Conservation (phyloP, 805 yeast species). For the Citeromyces matritensis region DNA sequence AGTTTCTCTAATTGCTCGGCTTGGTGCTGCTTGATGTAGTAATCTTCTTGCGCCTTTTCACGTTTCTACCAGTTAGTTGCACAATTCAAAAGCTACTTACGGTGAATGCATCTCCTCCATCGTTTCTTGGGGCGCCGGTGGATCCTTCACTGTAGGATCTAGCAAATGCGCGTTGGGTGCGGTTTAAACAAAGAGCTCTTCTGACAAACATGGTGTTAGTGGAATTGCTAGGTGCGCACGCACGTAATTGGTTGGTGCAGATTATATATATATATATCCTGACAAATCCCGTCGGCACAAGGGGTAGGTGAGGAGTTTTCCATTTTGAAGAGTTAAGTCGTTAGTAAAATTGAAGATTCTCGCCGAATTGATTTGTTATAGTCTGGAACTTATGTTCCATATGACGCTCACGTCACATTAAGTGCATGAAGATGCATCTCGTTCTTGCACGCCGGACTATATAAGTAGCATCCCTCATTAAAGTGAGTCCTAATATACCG, state of each 20-base stretch:
- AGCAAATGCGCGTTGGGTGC: slow-evolving; percentile 11
- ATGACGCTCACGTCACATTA: too few relatives aligned
- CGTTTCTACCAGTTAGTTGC: slow-evolving; percentile 38
- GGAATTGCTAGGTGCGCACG: not conserved
- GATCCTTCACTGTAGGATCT: slow-evolving; percentile 37
- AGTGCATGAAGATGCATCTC: too few relatives aligned
- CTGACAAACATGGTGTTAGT: slow-evolving; percentile 16
- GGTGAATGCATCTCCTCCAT: slow-evolving; percentile 45
- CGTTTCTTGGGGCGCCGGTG: slow-evolving; percentile 43
- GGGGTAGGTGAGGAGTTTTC: not conserved
- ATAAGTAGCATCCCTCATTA: too few relatives aligned
- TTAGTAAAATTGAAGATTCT: too few relatives aligned
- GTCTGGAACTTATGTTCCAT: too few relatives aligned
- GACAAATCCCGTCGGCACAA: not conserved
- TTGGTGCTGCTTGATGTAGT: slow-evolving; percentile 78
- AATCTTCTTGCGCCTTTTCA: slow-evolving; percentile 86
- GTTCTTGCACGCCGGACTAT: too few relatives aligned
- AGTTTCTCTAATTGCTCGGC: slow-evolving; percentile 71
- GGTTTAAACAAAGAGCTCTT: slow-evolving; percentile 19
- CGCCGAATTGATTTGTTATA: too few relatives aligned
- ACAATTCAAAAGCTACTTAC: slow-evolving; percentile 14
- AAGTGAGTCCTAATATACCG: too few relatives aligned
- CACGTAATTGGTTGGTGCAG: not conserved
- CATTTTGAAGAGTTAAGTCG: too few relatives aligned
- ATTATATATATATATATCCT: not conserved